phyloP scores from a whole-genome alignment of 805 yeast genomes.

The Myxozyma neotropica region DNA sequence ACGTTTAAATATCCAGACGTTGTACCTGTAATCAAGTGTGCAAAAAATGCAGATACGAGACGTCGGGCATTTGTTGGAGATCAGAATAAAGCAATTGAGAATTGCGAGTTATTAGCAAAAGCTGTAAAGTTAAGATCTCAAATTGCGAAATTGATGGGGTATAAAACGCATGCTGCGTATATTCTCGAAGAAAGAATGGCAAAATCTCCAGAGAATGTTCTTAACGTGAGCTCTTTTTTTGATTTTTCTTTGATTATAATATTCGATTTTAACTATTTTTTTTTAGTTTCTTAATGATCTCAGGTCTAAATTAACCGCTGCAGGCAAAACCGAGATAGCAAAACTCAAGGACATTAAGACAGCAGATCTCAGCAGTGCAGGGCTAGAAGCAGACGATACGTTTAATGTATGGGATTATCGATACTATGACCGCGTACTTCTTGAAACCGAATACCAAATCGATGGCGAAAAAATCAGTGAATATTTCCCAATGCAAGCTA shows the following conservation, averaged over 20 bases:
- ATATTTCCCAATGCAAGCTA: constrained; percentile 72
- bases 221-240: constrained; percentile 27
- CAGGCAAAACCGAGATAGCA: constrained; percentile 59
- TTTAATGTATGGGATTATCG: constrained; percentile 74
- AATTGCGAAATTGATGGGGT: constrained; percentile 66
- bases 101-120: constrained; percentile 60
- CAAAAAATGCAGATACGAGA: constrained; percentile 65
- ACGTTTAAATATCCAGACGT: constrained; percentile 82
- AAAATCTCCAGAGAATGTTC: constrained; percentile 61
- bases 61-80: constrained; percentile 65
- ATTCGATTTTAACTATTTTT: not conserved
- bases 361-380: constrained; percentile 52
- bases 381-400: constrained; percentile 45
- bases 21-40: constrained; percentile 75
- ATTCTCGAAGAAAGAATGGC: constrained; percentile 82
- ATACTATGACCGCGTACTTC: constrained; percentile 64
- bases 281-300: constrained; percentile 63
- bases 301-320: constrained; percentile 57
- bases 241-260: not conserved
- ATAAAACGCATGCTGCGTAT: constrained; percentile 67
- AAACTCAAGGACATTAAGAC: constrained; percentile 56
- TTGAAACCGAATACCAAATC: constrained; percentile 70
- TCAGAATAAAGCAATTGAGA: constrained; percentile 67
- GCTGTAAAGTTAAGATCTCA: constrained; percentile 65
- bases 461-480: constrained; percentile 73